Evolutionary conservation across 176 grass and related monocot genomes (phyloP).

Genomic region (Ensete ventricosum): DNA sequence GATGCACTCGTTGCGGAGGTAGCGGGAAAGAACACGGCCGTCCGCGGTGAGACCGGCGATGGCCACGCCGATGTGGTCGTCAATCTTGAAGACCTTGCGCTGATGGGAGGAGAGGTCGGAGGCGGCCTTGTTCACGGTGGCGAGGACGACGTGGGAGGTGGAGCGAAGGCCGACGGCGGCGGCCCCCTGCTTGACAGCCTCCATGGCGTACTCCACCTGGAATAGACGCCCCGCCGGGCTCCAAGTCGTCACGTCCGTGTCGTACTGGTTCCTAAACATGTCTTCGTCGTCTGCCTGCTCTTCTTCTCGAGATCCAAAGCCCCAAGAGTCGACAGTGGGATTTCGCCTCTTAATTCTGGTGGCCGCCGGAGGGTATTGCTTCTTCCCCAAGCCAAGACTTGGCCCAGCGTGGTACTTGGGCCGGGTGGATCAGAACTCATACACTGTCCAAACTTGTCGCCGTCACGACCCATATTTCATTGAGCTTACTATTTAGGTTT

Average conservation of each 20-base stretch:
- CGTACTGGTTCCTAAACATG: constrained; percentile 86
- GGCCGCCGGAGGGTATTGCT: no score
- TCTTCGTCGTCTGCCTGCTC: not conserved
- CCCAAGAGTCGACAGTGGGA: no score
- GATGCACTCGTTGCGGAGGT: constrained; percentile 88
- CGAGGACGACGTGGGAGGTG: constrained; percentile 51
- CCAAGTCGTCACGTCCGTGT: constrained; percentile 94
- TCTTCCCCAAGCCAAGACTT: no score
- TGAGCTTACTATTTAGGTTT: no score
- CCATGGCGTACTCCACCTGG: constrained; percentile 99
- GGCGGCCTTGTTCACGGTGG: constrained; percentile 69
- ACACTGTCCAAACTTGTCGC: no score
- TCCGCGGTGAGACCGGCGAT: constrained; percentile 86
- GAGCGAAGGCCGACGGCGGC: constrained; percentile 84
- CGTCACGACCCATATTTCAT: no score
- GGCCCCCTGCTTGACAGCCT: constrained; percentile 98
- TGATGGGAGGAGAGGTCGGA: constrained; percentile 90
- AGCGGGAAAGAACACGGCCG: constrained; percentile 65
- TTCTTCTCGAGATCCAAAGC: not conserved
- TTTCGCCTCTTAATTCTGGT: no score
- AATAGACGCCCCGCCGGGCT: constrained; percentile 83
- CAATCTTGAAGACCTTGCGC: constrained; percentile 78
- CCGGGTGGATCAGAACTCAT: no score
- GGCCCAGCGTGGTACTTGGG: no score
- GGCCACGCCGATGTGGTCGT: constrained; percentile 79